Conservation (phyloP, 176 grass and related monocot species). For the Ensete glaucum region DNA sequence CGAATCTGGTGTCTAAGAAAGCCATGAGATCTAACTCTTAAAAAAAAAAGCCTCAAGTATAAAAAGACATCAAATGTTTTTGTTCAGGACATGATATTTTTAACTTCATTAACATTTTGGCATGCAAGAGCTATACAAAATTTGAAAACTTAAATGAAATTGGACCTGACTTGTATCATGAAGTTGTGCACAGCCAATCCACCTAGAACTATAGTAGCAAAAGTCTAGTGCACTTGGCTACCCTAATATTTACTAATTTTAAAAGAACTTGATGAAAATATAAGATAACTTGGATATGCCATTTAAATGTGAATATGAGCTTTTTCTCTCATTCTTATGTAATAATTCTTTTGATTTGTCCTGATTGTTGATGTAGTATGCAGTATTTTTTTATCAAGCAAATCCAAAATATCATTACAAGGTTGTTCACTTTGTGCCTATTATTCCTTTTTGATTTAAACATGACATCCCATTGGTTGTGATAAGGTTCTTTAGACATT, state of each 20-base stretch:
- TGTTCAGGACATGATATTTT: background rate
- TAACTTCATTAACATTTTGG: background rate
- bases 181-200: background rate
- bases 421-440: too few relatives aligned
- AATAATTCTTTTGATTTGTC: too few relatives aligned
- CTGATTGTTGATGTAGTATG: too few relatives aligned
- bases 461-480: too few relatives aligned
- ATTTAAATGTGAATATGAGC: background rate
- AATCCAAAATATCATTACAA: too few relatives aligned
- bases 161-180: too few relatives aligned
- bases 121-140: too few relatives aligned
- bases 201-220: background rate
- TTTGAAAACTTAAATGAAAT: too few relatives aligned
- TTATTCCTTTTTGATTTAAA: too few relatives aligned
- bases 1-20: background rate
- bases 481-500: too few relatives aligned
- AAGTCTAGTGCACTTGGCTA: background rate
- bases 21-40: background rate
- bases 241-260: background rate
- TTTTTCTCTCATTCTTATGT: too few relatives aligned
- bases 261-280: background rate
- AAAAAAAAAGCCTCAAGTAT: background rate
- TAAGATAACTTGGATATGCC: background rate
- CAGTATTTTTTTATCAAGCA: too few relatives aligned
- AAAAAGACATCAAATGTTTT: background rate